phyloP scores from a whole-genome alignment of 2,329 filamentous ascomycete species.

The Aphanocladium album region DNA sequence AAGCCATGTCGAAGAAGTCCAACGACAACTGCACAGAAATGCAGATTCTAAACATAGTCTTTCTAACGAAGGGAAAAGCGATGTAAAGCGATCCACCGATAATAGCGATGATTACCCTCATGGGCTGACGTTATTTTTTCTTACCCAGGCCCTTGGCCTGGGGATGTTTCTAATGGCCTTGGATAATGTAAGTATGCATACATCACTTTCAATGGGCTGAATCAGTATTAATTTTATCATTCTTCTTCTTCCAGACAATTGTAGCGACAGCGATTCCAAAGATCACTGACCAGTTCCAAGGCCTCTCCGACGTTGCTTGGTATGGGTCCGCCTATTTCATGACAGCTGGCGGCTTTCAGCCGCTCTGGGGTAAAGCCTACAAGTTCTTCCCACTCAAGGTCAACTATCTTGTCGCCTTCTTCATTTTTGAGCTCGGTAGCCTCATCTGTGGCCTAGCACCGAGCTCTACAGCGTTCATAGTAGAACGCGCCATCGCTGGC shows the following conservation, averaged over 20 bases:
- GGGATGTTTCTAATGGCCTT: slow-evolving; percentile 2
- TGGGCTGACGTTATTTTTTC: background rate
- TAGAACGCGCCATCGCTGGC: slow-evolving; percentile 41
- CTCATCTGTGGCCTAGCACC: slow-evolving; percentile 38
- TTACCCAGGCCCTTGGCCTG: background rate
- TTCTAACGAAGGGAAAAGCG: background rate
- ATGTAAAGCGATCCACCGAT: background rate
- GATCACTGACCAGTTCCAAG: slow-evolving; percentile 34
- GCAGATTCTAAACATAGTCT: background rate
- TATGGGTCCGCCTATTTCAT: slow-evolving; percentile 40
- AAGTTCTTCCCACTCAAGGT: slow-evolving; percentile 34
- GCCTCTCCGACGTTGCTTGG: slow-evolving; percentile 40
- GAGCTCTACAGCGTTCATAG: slow-evolving; percentile 36
- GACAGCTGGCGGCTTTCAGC: slow-evolving; percentile 23
- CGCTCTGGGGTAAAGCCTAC: slow-evolving; percentile 24
- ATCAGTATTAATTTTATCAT: no score
- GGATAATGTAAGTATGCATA: background rate
- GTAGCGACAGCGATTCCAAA: slow-evolving; percentile 39
- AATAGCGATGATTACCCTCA: background rate
- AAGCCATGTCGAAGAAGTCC: background rate
- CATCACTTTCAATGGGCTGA: background rate
- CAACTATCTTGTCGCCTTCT: slow-evolving; percentile 32
- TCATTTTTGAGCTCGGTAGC: slow-evolving; percentile 39
- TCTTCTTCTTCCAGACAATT: slow-evolving; percentile 28
- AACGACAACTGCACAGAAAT: background rate